Evolutionary conservation across 2,329 filamentous ascomycete species (phyloP).

Genomic region (Dendryphion nanum): DNA sequence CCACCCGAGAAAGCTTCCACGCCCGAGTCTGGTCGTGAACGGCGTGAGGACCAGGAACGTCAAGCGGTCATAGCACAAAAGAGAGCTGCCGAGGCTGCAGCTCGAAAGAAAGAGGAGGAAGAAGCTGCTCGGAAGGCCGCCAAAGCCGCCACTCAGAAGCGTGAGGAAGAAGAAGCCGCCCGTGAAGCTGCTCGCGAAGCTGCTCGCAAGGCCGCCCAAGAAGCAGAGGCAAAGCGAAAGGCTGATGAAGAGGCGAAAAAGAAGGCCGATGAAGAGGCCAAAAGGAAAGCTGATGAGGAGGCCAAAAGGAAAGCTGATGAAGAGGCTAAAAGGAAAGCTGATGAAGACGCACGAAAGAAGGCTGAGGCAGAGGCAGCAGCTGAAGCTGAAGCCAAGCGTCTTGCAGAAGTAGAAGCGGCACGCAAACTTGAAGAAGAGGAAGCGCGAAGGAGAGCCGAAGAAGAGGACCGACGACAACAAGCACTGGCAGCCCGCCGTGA

Average conservation of each 20-base stretch:
- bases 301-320: slow-evolving; percentile 34
- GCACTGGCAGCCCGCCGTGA: slow-evolving; percentile 30
- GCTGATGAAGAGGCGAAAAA: slow-evolving; percentile 25
- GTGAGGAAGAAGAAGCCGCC: slow-evolving; percentile 9
- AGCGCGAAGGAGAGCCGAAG: slow-evolving; percentile 25
- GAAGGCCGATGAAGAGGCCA: slow-evolving; percentile 31
- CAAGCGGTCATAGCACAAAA: slow-evolving; percentile 22
- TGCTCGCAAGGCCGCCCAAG: slow-evolving; percentile 8
- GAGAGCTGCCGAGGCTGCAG: slow-evolving; percentile 17
- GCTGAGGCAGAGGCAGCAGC: slow-evolving; percentile 27
- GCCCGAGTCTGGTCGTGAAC: slow-evolving; percentile 32
- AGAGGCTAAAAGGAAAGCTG: slow-evolving; percentile 26
- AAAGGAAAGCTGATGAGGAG: slow-evolving; percentile 16
- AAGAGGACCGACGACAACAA: slow-evolving; percentile 28
- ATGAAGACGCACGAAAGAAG: slow-evolving; percentile 25
- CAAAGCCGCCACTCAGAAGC: slow-evolving; percentile 8
- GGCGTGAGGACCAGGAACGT: slow-evolving; percentile 34
- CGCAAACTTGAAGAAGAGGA: slow-evolving; percentile 33
- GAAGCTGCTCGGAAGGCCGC: slow-evolving; percentile 7
- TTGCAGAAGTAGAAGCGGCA: slow-evolving; percentile 27
- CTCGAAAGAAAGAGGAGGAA: slow-evolving; percentile 6
- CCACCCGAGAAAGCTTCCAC: slow-evolving; percentile 34
- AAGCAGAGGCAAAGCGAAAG: slow-evolving; percentile 8
- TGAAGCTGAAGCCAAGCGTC: slow-evolving; percentile 27
- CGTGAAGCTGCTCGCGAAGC: slow-evolving; percentile 7